phyloP scores from a whole-genome alignment of 2,329 filamentous ascomycete genomes.

The Curvularia sp. region DNA sequence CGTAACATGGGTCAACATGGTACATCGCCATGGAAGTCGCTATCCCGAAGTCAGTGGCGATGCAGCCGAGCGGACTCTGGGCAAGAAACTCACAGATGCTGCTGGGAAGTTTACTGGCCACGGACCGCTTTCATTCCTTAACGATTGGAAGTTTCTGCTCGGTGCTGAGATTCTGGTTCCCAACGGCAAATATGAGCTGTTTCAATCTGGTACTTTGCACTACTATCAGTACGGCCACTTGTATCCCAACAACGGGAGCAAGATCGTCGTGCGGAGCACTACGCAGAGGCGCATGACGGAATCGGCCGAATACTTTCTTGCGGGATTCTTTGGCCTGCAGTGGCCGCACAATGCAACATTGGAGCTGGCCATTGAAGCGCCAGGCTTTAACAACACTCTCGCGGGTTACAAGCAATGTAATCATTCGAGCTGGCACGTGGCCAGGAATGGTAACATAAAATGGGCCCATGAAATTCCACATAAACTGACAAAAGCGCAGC shows the following conservation, averaged over 20 bases:
- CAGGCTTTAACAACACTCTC: slow-evolving; percentile 72
- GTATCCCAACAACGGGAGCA: slow-evolving; percentile 72
- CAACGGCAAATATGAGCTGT: slow-evolving; percentile 75
- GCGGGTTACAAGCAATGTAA: slow-evolving; percentile 72
- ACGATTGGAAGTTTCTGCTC: slow-evolving; percentile 72
- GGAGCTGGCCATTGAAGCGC: slow-evolving; percentile 72
- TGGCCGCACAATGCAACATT: slow-evolving; percentile 76
- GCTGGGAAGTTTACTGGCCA: slow-evolving; percentile 63
- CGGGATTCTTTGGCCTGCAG: slow-evolving; percentile 78
- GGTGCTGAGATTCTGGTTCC: slow-evolving; percentile 76
- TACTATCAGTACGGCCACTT: slow-evolving; percentile 75
- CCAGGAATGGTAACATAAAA: slow-evolving; percentile 55
- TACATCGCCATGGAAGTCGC: slow-evolving; percentile 75
- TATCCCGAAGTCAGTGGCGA: slow-evolving; percentile 70
- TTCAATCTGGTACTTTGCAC: slow-evolving; percentile 73
- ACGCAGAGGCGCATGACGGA: slow-evolving; percentile 81
- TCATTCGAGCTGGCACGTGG: slow-evolving; percentile 61
- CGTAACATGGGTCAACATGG: slow-evolving; percentile 74
- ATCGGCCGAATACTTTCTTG: slow-evolving; percentile 78
- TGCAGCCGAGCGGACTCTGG: slow-evolving; percentile 63
- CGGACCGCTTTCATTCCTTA: slow-evolving; percentile 70
- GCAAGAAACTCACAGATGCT: slow-evolving; percentile 63
- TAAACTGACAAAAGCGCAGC: slow-evolving; percentile 54
- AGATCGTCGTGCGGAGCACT: slow-evolving; percentile 76
- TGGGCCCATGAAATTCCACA: background rate